Percentiles rank a stretch among this genome's conserved stretches.
phyloP scores from a whole-genome alignment of 2,329 filamentous ascomycete species.

The Verticillium albo-atrum region DNA sequence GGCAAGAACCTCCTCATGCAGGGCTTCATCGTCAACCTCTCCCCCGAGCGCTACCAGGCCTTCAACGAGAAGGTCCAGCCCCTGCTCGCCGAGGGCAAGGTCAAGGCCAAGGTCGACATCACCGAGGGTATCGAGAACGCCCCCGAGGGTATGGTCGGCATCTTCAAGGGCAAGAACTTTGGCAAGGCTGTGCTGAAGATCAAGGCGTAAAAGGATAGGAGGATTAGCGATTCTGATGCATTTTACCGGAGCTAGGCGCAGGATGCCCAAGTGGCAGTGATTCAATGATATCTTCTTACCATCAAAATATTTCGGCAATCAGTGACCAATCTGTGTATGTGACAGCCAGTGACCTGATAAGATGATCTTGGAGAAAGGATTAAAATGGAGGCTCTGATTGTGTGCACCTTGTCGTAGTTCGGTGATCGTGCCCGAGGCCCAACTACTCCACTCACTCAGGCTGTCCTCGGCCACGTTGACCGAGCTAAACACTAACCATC shows the following conservation, averaged over 20 bases:
- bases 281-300: not conserved
- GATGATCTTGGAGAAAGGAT: too few relatives aligned
- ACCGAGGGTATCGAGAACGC: slow-evolving; percentile 79
- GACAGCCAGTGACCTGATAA: not conserved
- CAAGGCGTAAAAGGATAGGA: not conserved
- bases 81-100: slow-evolving; percentile 71
- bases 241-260: not conserved
- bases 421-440: too few relatives aligned
- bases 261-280: not conserved
- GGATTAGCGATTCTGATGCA: not conserved
- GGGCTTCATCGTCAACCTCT: slow-evolving; percentile 76
- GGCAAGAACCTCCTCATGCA: slow-evolving; percentile 64
- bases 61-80: slow-evolving; percentile 71
- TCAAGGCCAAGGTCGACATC: slow-evolving; percentile 65
- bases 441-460: too few relatives aligned
- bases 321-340: too few relatives aligned
- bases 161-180: slow-evolving; percentile 76
- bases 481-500: too few relatives aligned
- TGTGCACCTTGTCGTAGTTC: too few relatives aligned
- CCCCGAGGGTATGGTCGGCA: slow-evolving; percentile 66
- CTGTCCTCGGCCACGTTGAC: too few relatives aligned
- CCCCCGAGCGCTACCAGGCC: slow-evolving; percentile 60
- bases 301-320: not conserved
- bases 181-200: slow-evolving; percentile 78
- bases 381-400: too few relatives aligned